phyloP scores from a whole-genome alignment of 192 early-diverging fungal genomes.

The Jimgerdemannia lactiflua region DNA sequence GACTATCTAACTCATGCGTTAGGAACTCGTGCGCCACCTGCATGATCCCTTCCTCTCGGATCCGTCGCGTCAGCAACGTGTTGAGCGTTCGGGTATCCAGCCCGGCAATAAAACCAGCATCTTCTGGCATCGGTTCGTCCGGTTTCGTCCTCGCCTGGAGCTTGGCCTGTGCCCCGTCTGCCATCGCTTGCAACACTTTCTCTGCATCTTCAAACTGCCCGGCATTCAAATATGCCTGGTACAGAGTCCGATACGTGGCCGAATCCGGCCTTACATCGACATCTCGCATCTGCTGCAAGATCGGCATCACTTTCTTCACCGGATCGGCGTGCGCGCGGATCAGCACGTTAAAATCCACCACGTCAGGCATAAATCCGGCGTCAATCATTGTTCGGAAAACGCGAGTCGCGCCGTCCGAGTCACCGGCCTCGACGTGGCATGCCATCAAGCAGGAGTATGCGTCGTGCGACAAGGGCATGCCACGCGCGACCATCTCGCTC shows the following conservation, averaged over 20 bases:
- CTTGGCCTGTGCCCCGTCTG: neutral
- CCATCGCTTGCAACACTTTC: neutral
- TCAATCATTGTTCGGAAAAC: constrained; percentile 5
- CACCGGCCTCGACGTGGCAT: constrained; percentile 11
- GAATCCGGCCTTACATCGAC: constrained; percentile 14
- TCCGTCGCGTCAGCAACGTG: constrained; percentile 8
- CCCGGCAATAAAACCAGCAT: neutral
- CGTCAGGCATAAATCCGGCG: constrained; percentile 13
- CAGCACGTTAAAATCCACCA: constrained; percentile 25
- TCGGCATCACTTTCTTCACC: constrained; percentile 13
- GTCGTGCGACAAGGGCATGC: constrained; percentile 8
- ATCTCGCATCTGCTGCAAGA: constrained; percentile 24
- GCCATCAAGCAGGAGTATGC: constrained; percentile 20
- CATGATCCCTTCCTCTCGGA: neutral
- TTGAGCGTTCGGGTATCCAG: constrained; percentile 13
- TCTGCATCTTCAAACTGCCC: neutral
- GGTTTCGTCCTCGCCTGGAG: neutral
- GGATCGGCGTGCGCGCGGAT: constrained; percentile 12
- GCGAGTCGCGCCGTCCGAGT: constrained; percentile 4
- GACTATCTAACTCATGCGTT: neutral
- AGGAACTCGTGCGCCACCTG: constrained; percentile 4
- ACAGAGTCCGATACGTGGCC: constrained; percentile 17
- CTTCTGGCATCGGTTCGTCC: neutral
- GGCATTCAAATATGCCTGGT: constrained; percentile 12
- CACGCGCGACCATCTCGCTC: neutral